Base-by-base conservation (phyloP, 768 basidiomycete species). In the Multifurca ochricompacta region DNA sequence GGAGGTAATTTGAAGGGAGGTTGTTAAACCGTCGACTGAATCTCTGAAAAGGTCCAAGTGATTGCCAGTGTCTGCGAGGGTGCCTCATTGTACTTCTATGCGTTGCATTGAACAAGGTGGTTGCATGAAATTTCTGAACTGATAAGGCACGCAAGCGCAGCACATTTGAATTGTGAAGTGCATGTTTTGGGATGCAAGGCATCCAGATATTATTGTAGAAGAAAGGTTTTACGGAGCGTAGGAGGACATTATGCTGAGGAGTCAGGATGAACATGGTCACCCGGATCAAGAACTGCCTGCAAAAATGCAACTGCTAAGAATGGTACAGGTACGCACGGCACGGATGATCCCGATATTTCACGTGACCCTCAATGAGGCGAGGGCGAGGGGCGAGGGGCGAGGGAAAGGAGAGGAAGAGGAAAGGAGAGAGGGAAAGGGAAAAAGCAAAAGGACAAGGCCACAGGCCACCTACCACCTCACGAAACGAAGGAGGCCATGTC, bases 401-500 rank as follows among this genome's bases (percentile, higher is more conserved):
- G 19, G 23, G 39, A 30, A n/a, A n/a, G n/a, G n/a, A n/a, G n/a
- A n/a, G n/a, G n/a, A n/a, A n/a, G n/a, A n/a, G n/a, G n/a, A n/a
- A n/a, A n/a, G n/a, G n/a, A n/a, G n/a, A n/a, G n/a, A n/a, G n/a
- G n/a, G n/a, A n/a, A n/a, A n/a, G n/a, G n/a, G n/a, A n/a, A n/a
- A n/a, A n/a, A n/a, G n/a, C n/a, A n/a, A n/a, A n/a, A n/a, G n/a
- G n/a, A n/a, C n/a, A n/a, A n/a, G n/a, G n/a, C n/a, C n/a, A n/a
- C n/a, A n/a, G n/a, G n/a, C n/a, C n/a, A n/a, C n/a, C n/a, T n/a
- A n/a, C n/a, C n/a, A n/a, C n/a, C n/a, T n/a, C n/a, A 8, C 10
- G 39, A 25, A 11, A 31, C 18, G 25, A 18, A 27, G 32, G 23
- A 32, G 25, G 42, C 62, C 59, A 91, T 91, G 90, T 91, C 87